Evolutionary conservation across 345 rosid genomes (phyloP), one percentile per base, ranked within the genome.

Genomic region (Carallia brachiata): DNA sequence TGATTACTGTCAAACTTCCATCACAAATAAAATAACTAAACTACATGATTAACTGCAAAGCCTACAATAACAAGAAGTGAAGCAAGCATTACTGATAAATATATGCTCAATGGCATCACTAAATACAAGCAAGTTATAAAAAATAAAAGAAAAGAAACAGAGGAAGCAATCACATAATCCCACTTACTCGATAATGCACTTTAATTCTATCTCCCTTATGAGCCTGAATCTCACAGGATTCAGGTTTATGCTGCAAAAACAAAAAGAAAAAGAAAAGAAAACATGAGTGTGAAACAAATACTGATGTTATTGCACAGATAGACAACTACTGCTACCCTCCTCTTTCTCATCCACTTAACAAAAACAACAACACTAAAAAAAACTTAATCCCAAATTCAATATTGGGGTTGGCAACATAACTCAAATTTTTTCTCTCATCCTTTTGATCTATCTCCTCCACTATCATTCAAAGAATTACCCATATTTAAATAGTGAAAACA

Each of bases 121-220:
- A 2, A 0, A 19, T 10, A 36, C 52, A 10, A 36, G 8, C n/a
- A 36, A 34, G 23, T 18, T 31, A 36, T 7, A 44, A 7, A n/a
- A 23, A 23, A 23, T 23, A 23, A 23, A 23, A 23, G 23, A 23
- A 23, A 23, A 23, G 23, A 34, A 36, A 34, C 1, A 52, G 52
- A 77, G 67, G 73, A 67, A 31, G 32, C 18, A 66, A 61, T 31
- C 12, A 12, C 50, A 13, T 4, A 44, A 10, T 44, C 23, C n/a
- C 6, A 80, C 90, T 74, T 77, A 95, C 99, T 82, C 93, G 83
- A 70, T 91, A 95, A 58, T 94, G 97, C 19, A 94, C 97, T 81
- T 87, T 87, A 83, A 94, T 66, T 69, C 47, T 87, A 54, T 91
- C 97, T 39, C 99, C 99, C 84, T 89, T 95, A 78, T 91, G 99